Conservation (phyloP, 345 rosid species). For the Boechera stricta region DNA sequence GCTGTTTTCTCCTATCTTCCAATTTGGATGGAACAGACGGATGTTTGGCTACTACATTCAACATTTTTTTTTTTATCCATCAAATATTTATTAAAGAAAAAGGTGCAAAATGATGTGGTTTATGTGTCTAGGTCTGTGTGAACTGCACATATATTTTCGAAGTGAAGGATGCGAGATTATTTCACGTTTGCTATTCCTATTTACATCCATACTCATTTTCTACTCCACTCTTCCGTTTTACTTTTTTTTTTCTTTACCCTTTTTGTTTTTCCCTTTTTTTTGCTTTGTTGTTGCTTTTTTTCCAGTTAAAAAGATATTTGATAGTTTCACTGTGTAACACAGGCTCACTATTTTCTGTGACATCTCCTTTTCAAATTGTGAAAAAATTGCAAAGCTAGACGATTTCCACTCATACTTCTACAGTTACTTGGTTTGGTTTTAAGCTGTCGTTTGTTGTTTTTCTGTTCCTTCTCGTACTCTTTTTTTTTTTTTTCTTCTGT, state of each 20-base stretch:
- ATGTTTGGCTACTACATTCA: constrained; percentile 8
- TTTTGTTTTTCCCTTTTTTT: neutral
- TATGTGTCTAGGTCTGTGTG: neutral
- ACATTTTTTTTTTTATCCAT: neutral
- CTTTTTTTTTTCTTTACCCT: neutral
- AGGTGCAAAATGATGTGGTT: constrained; percentile 14
- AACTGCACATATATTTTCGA: neutral
- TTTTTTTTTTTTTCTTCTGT: neutral
- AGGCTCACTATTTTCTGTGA: constrained; percentile 18
- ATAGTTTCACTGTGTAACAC: constrained; percentile 2
- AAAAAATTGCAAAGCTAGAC: constrained; percentile 17
- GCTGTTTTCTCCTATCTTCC: neutral
- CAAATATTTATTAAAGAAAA: neutral
- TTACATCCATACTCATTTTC: constrained; percentile 24
- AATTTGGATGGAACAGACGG: constrained; percentile 6
- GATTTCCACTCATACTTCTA: constrained; percentile 11
- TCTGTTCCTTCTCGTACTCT: neutral
- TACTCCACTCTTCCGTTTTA: neutral
- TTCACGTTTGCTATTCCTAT: neutral
- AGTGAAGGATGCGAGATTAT: constrained; percentile 19
- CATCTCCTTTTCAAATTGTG: neutral
- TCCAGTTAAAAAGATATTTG: constrained; percentile 6
- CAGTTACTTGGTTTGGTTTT: constrained; percentile 15
- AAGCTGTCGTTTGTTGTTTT: constrained; percentile 15
- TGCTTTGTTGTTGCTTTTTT: neutral